A percentile compares a stretch with the other conserved stretches of the same genome.
Conservation (phyloP, 2,329 filamentous ascomycete species). For the Colletotrichum sidae region DNA sequence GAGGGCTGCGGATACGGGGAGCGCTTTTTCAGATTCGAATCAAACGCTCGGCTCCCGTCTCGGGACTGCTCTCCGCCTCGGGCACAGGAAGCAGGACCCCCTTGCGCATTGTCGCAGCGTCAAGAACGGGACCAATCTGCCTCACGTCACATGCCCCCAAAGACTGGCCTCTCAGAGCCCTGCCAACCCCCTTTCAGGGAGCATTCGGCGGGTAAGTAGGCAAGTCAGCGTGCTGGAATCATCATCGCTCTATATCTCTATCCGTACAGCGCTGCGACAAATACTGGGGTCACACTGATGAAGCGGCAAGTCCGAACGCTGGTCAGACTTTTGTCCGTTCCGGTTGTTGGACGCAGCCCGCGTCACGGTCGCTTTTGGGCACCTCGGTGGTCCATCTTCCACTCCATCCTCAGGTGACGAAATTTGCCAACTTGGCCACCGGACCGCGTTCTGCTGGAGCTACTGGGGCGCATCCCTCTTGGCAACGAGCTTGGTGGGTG, state of each 20-base stretch:
- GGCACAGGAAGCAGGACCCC: slow-evolving; percentile 7
- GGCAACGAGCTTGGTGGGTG: slow-evolving; percentile 24
- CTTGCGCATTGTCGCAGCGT: slow-evolving; percentile 21
- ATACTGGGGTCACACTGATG: slow-evolving; percentile 11
- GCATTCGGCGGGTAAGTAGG: no score
- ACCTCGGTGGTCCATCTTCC: slow-evolving; percentile 7
- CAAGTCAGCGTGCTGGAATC: no score
- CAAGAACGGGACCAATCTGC: slow-evolving; percentile 22
- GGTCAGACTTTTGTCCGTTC: neutral
- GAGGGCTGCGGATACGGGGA: no score
- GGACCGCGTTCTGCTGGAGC: slow-evolving; percentile 9
- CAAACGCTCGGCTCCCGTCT: slow-evolving; percentile 17
- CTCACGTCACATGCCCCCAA: neutral
- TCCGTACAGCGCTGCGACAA: neutral
- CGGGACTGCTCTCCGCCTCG: slow-evolving; percentile 6
- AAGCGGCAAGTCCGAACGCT: slow-evolving; percentile 28
- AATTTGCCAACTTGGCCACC: slow-evolving; percentile 10
- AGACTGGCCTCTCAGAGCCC: neutral
- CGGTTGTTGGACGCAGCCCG: no score
- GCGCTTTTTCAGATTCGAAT: neutral
- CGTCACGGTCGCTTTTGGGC: neutral
- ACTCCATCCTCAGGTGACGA: slow-evolving; percentile 25
- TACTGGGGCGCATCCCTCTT: slow-evolving; percentile 19
- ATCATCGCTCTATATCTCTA: no score
- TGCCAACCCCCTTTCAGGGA: no score